Evolutionary conservation across 805 yeast genomes (phyloP), one percentile per base, ranked within the genome.

Genomic region (Teunomyces atbi): DNA sequence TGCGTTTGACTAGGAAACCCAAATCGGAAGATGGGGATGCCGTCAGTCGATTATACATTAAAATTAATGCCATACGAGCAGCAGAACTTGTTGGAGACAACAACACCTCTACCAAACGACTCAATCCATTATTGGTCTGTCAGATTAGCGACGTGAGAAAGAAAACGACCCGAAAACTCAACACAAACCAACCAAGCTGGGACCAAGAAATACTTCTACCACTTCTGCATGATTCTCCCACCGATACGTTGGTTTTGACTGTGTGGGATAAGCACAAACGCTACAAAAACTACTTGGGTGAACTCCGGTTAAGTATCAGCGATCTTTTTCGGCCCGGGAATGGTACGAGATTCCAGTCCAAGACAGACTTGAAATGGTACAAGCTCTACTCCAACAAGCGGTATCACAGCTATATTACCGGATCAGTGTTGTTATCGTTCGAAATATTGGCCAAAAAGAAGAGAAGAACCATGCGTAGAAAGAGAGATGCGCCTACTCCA

Each of bases 361-460:
- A 51, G 12, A 61, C 65, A 2, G 69, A 64, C 1, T 56, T 76
- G 7, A 64, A 69, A 42, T 78, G 81, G 81, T 73, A 69, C 53
- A 66, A 68, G 48, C 57, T 78, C 5, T 66, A 68, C 42, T 73
- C 79, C 6, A 69, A 69, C 18, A 61, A 58, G 36, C 56, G 63
- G 1, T 60, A 71, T 44, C 68, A 70, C 32, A 59, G 71, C 11
- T 78, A 66, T 54, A 76, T 77, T 10, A 75, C 81, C 1, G 83
- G 83, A 0, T 73, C 79, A 0, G 45, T 78, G 11, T 59, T 74
- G 18, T 42, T 74, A 7, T 71, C 75, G 29, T 69, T 77, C 47
- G 76, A 73, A 45, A 51, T 77, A 41, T 52, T 57, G 7, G 57
- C 64, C 4, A 60, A 59, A 32, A 47, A 42, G 30, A 45, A 13